Evolutionary conservation across 805 yeast genomes (phyloP).

Genomic region (Metschnikowia santaceciliae): DNA sequence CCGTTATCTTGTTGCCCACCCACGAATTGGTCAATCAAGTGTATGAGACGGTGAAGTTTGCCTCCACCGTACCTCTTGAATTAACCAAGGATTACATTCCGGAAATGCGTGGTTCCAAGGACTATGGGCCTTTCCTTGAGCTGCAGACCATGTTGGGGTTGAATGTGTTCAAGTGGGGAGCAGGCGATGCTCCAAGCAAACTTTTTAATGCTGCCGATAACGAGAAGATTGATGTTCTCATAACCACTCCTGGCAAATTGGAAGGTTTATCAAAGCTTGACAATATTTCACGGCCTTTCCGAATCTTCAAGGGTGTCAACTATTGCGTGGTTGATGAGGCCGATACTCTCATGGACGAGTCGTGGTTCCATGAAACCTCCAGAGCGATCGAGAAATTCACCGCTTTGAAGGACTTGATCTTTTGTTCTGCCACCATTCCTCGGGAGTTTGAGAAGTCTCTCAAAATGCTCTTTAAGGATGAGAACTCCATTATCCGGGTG

Average conservation of each 20-base stretch:
- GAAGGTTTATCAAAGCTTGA: conserved; percentile 34
- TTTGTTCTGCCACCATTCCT: conserved; percentile 91
- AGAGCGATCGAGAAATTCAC: conserved; percentile 48
- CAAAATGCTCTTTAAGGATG: conserved; percentile 55
- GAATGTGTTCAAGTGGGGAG: conserved; percentile 57
- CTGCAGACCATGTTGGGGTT: conserved; percentile 33
- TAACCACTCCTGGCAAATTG: conserved; percentile 83
- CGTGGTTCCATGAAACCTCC: conserved; percentile 67
- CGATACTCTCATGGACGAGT: conserved; percentile 81
- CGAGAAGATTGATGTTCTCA: conserved; percentile 66
- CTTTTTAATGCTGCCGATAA: conserved; percentile 41
- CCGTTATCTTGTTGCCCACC: conserved; percentile 83
- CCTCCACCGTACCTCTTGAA: conserved; percentile 24
- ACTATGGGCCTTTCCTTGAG: conserved; percentile 24
- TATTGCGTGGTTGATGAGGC: conserved; percentile 88
- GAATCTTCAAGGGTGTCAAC: conserved; percentile 43
- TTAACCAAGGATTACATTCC: conserved; percentile 12
- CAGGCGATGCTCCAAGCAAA: conserved; percentile 51
- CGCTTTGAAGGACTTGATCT: conserved; percentile 57
- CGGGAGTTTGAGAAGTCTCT: conserved; percentile 64
- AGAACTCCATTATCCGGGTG: conserved; percentile 49
- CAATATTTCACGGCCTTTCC: conserved; percentile 29
- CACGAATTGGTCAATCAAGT: conserved; percentile 87
- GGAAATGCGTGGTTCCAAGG: conserved; percentile 18
- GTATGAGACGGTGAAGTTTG: conserved; percentile 38